Base-by-base conservation (phyloP, 164 flowering plant genomes). In the Aristolochia californica region DNA sequence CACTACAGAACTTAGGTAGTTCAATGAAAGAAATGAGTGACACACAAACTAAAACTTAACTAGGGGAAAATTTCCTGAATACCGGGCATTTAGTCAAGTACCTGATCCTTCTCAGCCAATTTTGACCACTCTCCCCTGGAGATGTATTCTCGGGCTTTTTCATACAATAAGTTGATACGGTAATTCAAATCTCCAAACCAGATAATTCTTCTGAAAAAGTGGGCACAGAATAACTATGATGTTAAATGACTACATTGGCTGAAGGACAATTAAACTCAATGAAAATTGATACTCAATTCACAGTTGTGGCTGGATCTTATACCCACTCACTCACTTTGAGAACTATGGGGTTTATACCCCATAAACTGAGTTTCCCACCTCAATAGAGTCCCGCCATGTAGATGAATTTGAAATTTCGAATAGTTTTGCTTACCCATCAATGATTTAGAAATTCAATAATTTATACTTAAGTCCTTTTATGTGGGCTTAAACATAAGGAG, bases 111-210 rank as follows among this genome's bases (percentile, higher is more conserved):
- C 72, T 87, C 96, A 54, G 61, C 10, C 77, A 93, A 73, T 68
- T 65, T 64, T 52, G 83, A 71, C 97, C 97, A 93, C 57, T 85
- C 83, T 67, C 73, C 73, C 69, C 65, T 74, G 43, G 87, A 80
- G 65, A 93, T 81, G 28, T 85, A 80, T 50, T 87, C 86, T 65
- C 72, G 72, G 28, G 87, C 74, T 69, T 71, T 75, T 56, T 83
- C 94, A 75, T 83, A 85, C 17, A 96, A 67, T 68, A 87, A 66
- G 66, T 76, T 83, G 62, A 89, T 65, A 13, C 97, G 94, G 63
- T 93, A 93, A 66, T 93, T 93, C 55, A 93, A 72, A 76, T 93
- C 99, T 34, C 99, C 99, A 53, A 93, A 68, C 99, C 97, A 93
- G 30, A 93, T 78, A 47, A 89, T 81, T 75, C 78, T 78, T 67